These are phyloP conservation scores for Chlamydomonas schloesseri DNA, from an alignment of 139 green algal species.

Conservation along the genomic window DNA sequence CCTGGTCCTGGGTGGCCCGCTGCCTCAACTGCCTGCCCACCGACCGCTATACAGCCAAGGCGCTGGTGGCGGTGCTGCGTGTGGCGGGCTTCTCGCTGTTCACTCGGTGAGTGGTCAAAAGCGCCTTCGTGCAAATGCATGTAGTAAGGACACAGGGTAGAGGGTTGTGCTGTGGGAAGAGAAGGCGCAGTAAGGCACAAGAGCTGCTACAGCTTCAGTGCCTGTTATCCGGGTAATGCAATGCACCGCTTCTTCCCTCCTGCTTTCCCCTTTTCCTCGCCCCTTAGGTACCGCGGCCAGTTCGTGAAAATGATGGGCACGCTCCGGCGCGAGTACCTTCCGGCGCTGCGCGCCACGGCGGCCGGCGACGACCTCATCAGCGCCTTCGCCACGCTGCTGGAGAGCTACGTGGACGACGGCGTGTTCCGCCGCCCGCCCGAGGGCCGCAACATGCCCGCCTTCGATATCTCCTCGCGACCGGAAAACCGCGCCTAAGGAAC, in stretches of 20 bases:
- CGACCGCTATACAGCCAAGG: constrained; percentile 69
- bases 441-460: constrained; percentile 67
- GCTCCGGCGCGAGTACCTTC: constrained; percentile 65
- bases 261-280: too few relatives aligned
- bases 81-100: constrained; percentile 70
- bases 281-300: constrained; percentile 59
- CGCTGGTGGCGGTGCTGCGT: constrained; percentile 70
- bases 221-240: too few relatives aligned
- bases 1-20: constrained; percentile 70
- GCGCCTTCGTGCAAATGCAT: too few relatives aligned
- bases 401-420: constrained; percentile 58
- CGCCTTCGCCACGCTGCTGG: constrained; percentile 61
- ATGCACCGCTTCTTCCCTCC: too few relatives aligned
- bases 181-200: too few relatives aligned
- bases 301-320: constrained; percentile 74
- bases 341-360: constrained; percentile 44
- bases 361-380: constrained; percentile 31
- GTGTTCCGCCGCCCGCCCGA: constrained; percentile 62
- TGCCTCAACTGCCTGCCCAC: constrained; percentile 77
- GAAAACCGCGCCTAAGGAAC: constrained; percentile 3
- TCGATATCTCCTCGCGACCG: constrained; percentile 55
- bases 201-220: too few relatives aligned
- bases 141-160: too few relatives aligned
- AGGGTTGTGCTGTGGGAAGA: too few relatives aligned
- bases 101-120: constrained; percentile 28